Evolutionary conservation across 192 early-diverging fungal genomes (phyloP).

Genomic region (Lunasporangiospora selenospora): DNA sequence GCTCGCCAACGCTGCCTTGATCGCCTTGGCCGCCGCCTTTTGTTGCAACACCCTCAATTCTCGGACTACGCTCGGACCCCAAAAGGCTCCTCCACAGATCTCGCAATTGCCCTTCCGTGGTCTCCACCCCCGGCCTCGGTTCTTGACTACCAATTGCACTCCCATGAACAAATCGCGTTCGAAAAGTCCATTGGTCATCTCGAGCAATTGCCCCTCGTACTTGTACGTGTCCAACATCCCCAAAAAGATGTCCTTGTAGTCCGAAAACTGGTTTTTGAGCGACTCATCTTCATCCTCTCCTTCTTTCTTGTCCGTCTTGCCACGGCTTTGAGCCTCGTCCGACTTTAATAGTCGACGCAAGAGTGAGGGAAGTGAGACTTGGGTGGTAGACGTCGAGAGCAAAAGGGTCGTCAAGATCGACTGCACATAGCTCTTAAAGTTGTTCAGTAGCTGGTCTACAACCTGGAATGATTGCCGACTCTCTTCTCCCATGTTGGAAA

Average conservation of each 20-base stretch:
- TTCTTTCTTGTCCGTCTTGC: conserved; percentile 51
- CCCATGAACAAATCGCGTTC: conserved; percentile 62
- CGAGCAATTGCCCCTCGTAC: conserved; percentile 66
- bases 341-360: conserved; percentile 61
- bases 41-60: conserved; percentile 50
- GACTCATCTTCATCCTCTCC: too few relatives aligned
- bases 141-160: conserved; percentile 58
- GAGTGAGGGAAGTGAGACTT: conserved; percentile 62
- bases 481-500: conserved; percentile 31
- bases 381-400: conserved; percentile 62
- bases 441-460: conserved; percentile 51
- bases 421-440: conserved; percentile 65
- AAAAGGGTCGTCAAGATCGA: conserved; percentile 62
- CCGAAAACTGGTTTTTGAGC: conserved; percentile 51
- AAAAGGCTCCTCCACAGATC: conserved; percentile 58
- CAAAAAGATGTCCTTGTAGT: conserved; percentile 64
- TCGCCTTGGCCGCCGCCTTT: conserved; percentile 47
- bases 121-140: conserved; percentile 61
- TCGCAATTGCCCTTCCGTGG: conserved; percentile 59
- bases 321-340: conserved; percentile 45
- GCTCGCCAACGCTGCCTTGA: conserved; percentile 32
- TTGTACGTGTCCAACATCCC: conserved; percentile 71
- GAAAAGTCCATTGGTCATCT: conserved; percentile 68
- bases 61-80: conserved; percentile 54
- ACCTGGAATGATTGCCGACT: conserved; percentile 32